Conservation (phyloP, 2,329 filamentous ascomycete species). For the Fusarium xyrophilum region DNA sequence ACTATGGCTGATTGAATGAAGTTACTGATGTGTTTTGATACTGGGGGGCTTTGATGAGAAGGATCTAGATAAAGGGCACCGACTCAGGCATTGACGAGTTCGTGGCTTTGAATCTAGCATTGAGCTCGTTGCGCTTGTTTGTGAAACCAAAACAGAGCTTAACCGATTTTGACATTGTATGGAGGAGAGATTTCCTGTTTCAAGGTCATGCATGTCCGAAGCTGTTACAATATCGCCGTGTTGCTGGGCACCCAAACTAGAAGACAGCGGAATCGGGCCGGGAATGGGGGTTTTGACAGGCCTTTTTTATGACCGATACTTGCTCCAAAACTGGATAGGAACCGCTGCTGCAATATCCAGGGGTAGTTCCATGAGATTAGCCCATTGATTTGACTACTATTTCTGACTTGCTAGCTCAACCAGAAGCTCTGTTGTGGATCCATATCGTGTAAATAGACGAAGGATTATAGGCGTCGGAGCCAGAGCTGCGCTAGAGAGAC, state of each 20-base stretch:
- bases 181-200: neutral
- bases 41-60: neutral
- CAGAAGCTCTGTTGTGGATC: slow-evolving; percentile 10
- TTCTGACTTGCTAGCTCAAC: neutral
- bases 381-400: neutral
- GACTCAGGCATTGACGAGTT: neutral
- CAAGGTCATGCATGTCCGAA: neutral
- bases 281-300: slow-evolving; percentile 3
- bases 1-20: neutral
- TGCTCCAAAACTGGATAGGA: neutral
- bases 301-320: neutral
- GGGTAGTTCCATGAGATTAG: slow-evolving; percentile 6
- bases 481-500: neutral
- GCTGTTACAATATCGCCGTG: neutral
- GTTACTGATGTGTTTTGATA: neutral
- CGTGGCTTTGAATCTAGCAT: neutral
- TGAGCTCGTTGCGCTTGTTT: neutral
- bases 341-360: slow-evolving; percentile 4
- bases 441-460: neutral
- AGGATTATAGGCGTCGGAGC: neutral
- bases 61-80: neutral
- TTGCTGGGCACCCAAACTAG: neutral
- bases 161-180: neutral
- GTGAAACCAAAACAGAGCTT: neutral
- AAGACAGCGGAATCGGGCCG: slow-evolving; percentile 14